Base-by-base conservation (phyloP, 2,329 filamentous ascomycete genomes). In the Cladobotryum protrusum region DNA sequence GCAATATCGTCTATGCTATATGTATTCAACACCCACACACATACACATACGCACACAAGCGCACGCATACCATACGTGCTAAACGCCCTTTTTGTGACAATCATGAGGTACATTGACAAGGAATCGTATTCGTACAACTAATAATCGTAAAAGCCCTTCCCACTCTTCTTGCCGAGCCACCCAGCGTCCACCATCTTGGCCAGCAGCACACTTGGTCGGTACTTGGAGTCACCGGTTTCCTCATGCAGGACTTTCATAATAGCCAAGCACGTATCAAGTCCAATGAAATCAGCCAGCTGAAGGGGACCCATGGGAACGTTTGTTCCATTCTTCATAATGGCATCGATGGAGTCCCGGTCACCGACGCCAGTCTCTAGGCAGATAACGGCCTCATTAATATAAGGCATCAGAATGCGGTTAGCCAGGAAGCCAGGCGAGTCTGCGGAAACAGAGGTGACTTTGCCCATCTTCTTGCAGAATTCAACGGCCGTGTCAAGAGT, bases 301-400 rank as follows among this genome's bases (percentile, higher is more conserved):
- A 99, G 75, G 9, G 93, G 93, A 0, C 93, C 93, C 93, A 99
- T 99, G 19, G 93, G 93, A 37, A 99, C 93, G 64, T 96, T 96
- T 18, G 93, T 99, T 43, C 93, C 93, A 61, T 96, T 96, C 80
- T 96, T 97, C 93, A 99, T 99, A 61, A 99, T 99, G 57, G 80
- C 85, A 65, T 99, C 93, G 57, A 99, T 99, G 56, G 92, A 87
- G 63, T 97, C 91, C 59, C 87, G 86, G 56, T 82, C 79, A 15
- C 93, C 93, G 1, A 99, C 83, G 3, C 89, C 88, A 0, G 93
- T 96, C 72, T 99, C 93, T 13, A 99, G 76, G 69, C 93, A 99
- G 56, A 96, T 92, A 59, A 99, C 78, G 8, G 95, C 93, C 72
- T 99, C 93, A 67, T 99, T 99, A 74, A 99, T 96, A 67, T 99